Evolutionary conservation across 176 grass and related monocot genomes (phyloP), one percentile per base, ranked within the genome.

Genomic region (Triticum dicoccoides): DNA sequence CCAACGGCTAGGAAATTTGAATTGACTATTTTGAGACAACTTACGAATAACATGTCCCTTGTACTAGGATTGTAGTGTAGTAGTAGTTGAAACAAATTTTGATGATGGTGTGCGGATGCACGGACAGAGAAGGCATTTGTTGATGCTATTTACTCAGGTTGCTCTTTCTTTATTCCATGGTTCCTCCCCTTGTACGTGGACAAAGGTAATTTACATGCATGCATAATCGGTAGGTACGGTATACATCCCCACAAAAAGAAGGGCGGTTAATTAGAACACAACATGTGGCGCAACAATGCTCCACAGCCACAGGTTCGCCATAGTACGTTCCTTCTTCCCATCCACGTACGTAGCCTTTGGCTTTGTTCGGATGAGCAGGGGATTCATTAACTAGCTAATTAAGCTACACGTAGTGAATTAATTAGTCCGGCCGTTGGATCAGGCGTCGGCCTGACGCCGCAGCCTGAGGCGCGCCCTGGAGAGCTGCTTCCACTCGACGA

Each of bases 401-500:
- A 76, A 5, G 0, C 72, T 75, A 75, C 1, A 37, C 27, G 45
- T 75, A 74, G 23, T 75, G 12, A 75, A 75, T 51, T 25, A 30
- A 13, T 42, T 59, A 59, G 18, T 21, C 18, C 54, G 6, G 54
- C 6, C 2, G 52, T 59, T 2, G 6, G 56, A 59, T 59, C 56
- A 59, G 56, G 4, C 44, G 44, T 25, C 14, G 5, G 23, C 38
- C 42, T 18, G 44, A 2, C 73, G 44, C 45, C 73, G 65, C 17
- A 75, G 24, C 77, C 88, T 82, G 14, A 80, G 8, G 8, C 77
- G 73, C 0, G 88, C 33, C 85, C 70, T 83, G 24, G 83, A 80
- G 30, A 85, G 79, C 47, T 83, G 90, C 47, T 87, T 90, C 93
- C 93, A 92, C 88, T 92, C 90, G 9, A 95, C 93, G 9, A 95